Conservation (phyloP, 1,284 basidiomycete species). For the Sanghuangporus baumii region DNA sequence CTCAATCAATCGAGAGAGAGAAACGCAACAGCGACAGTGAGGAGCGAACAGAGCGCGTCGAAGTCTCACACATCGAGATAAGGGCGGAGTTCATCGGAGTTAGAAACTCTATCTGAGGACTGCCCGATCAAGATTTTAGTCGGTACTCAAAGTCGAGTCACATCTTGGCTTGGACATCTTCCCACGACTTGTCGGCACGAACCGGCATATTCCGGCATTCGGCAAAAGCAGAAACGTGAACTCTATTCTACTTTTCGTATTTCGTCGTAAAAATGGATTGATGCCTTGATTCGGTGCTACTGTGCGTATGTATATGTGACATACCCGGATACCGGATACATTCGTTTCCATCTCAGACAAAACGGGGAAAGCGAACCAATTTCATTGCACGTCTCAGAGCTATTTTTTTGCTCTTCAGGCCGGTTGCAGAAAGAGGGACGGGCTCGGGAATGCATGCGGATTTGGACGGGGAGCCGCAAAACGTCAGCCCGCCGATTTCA, state of each 20-base stretch:
- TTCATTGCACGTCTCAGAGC: background rate
- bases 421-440: background rate
- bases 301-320: no score
- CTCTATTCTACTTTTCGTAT: background rate
- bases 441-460: background rate
- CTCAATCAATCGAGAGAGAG: background rate
- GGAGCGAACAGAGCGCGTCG: background rate
- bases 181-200: background rate
- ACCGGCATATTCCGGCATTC: background rate
- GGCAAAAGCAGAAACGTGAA: background rate
- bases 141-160: background rate
- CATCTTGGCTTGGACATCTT: background rate
- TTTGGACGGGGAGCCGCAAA: background rate
- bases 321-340: no score
- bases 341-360: background rate
- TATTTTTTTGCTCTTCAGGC: background rate
- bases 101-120: background rate
- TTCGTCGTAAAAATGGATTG: background rate
- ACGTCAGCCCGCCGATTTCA: background rate
- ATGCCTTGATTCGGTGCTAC: no score
- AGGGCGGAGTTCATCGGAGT: slow-evolving; percentile 1
- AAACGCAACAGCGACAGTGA: background rate
- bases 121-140: slow-evolving; percentile 4
- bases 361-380: background rate
- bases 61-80: background rate